A percentile compares a stretch with the other conserved stretches of the same genome.
These are phyloP conservation scores for Dipteronia sinensis DNA, from an alignment of 345 rosid genomes.

Conservation along the genomic window DNA sequence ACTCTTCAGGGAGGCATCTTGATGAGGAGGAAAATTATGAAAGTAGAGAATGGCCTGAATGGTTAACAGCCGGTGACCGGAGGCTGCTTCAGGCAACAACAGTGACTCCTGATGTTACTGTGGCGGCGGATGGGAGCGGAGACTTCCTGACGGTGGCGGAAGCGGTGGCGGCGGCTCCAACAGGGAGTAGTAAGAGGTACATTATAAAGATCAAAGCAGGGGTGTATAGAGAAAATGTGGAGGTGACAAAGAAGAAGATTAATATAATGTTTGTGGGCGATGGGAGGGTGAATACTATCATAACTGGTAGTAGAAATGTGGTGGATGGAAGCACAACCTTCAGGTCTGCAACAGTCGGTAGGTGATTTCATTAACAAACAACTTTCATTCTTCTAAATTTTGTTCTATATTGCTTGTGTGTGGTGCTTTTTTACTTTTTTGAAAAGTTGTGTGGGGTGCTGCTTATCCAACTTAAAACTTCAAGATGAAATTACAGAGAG, in stretches of 20 bases:
- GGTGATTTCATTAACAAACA: constrained; percentile 16
- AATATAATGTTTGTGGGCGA: constrained; percentile 94
- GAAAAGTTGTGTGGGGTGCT: too few species aligned
- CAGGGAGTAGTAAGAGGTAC: constrained; percentile 55
- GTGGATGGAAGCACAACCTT: constrained; percentile 93
- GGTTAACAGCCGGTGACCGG: constrained; percentile 80
- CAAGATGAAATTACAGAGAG: too few species aligned
- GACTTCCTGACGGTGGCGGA: constrained; percentile 54
- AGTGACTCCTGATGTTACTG: constrained; percentile 61
- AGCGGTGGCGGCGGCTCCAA: constrained; percentile 80
- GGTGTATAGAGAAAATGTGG: constrained; percentile 80
- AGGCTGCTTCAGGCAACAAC: constrained; percentile 61
- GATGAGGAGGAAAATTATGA: constrained; percentile 27
- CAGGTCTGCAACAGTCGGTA: constrained; percentile 86
- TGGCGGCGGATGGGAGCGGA: constrained; percentile 90
- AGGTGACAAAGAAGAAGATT: constrained; percentile 52
- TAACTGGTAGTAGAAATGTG: constrained; percentile 72
- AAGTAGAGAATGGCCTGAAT: constrained; percentile 59
- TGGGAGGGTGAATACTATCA: constrained; percentile 66
- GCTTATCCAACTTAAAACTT: too few species aligned
- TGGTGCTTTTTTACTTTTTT: too few species aligned
- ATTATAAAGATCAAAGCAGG: constrained; percentile 80
- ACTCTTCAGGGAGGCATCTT: constrained; percentile 23
- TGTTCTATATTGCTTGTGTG: too few species aligned
- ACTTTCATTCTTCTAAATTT: too few species aligned